These are phyloP conservation scores for Nannochloropsis salina DNA, from an alignment of 108 stramenopile genomes.

Conservation along the genomic window DNA sequence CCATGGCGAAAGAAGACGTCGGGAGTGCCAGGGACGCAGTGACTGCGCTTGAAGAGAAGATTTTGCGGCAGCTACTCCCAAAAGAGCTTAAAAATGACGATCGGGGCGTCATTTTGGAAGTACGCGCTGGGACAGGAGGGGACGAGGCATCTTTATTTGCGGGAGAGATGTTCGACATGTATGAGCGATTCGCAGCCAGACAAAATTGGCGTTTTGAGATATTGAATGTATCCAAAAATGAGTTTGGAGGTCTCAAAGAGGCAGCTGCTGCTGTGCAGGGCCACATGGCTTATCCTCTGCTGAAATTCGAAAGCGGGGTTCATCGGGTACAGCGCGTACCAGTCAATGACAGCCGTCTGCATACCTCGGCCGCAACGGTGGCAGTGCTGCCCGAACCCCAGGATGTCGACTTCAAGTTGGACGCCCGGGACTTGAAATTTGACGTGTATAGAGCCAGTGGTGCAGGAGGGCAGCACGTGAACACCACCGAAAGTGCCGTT, in stretches of 20 bases:
- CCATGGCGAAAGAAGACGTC: conserved; percentile 33
- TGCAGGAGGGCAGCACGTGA: conserved; percentile 98
- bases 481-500: conserved; percentile 96
- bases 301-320: conserved; percentile 88
- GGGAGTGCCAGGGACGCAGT: conserved; percentile 15
- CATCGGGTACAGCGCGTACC: conserved; percentile 98
- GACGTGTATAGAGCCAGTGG: conserved; percentile 85
- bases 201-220: conserved; percentile 75
- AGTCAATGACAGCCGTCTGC: conserved; percentile 81
- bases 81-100: conserved; percentile 58
- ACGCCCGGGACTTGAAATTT: conserved; percentile 69
- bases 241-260: conserved; percentile 78
- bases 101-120: conserved; percentile 85
- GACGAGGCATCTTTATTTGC: conserved; percentile 91
- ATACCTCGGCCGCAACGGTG: conserved; percentile 89
- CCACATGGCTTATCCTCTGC: conserved; percentile 72
- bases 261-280: conserved; percentile 70
- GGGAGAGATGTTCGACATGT: conserved; percentile 79
- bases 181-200: conserved; percentile 66
- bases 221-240: conserved; percentile 70
- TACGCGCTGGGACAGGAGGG: conserved; percentile 93
- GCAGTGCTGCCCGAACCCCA: conserved; percentile 74
- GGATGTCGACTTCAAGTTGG: conserved; percentile 56
- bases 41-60: conserved; percentile 8
- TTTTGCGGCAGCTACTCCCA: conserved; percentile 27